These are phyloP conservation scores for Amanita thiersii DNA, from an alignment of 768 basidiomycete genomes.

Conservation along the genomic window DNA sequence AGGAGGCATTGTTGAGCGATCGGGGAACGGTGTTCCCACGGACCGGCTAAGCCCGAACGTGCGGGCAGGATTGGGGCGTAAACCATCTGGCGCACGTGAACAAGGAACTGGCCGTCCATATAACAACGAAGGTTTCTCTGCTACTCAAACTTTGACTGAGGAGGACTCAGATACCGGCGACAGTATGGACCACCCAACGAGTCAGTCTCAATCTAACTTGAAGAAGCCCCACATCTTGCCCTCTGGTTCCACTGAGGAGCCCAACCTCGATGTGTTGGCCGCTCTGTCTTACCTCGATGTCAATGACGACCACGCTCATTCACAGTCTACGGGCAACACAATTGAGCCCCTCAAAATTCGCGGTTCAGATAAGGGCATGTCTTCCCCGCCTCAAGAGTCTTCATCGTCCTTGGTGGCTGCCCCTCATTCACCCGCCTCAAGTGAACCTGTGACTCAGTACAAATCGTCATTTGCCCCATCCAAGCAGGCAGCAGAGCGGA, in stretches of 20 bases:
- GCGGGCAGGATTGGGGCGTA: conserved; percentile 48
- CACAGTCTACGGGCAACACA: conserved; percentile 18
- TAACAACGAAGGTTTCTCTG: conserved; percentile 32
- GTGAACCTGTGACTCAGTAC: conserved; percentile 30
- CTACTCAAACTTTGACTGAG: conserved; percentile 27
- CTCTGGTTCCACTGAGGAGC: conserved; percentile 32
- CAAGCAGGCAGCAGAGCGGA: conserved; percentile 76
- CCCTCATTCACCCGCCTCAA: conserved; percentile 16
- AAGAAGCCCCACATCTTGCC: conserved; percentile 1
- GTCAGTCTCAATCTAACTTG: not conserved
- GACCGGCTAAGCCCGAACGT: conserved; percentile 23
- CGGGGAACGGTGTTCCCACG: conserved; percentile 5
- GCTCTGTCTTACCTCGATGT: conserved; percentile 69
- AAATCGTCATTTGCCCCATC: conserved; percentile 87
- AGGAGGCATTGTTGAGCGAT: conserved; percentile 21
- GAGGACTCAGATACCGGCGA: conserved; percentile 22
- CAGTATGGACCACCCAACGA: conserved; percentile 7
- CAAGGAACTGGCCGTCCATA: conserved; percentile 29
- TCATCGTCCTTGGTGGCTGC: conserved; percentile 8
- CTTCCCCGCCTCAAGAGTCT: conserved; percentile 3
- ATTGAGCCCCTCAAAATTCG: conserved; percentile 30
- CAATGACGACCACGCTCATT: conserved; percentile 30
- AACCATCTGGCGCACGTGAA: conserved; percentile 83
- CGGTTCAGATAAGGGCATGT: conserved; percentile 17
- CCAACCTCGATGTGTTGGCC: conserved; percentile 65